Percentiles rank a stretch among this genome's conserved stretches.
Conservation (phyloP, 208 protist genomes). For the Trichomonas vaginalis region DNA sequence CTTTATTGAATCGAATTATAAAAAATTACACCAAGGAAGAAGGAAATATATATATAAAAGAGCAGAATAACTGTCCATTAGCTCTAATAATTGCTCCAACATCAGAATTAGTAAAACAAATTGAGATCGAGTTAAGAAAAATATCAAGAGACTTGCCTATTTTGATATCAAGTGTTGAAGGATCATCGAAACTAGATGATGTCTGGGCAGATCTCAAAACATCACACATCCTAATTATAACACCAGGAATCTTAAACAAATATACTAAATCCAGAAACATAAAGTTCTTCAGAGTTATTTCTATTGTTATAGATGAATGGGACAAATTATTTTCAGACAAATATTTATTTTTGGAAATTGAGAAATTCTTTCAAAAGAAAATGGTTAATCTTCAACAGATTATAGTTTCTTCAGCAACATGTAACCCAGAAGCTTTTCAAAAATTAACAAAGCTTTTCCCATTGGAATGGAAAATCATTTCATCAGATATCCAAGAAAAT, state of each 20-base stretch:
- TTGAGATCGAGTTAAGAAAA: background rate
- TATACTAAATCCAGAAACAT: background rate
- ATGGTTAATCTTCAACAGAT: background rate
- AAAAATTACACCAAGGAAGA: background rate
- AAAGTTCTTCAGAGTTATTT: background rate
- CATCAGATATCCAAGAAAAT: background rate
- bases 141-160: background rate
- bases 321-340: background rate
- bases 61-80: background rate
- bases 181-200: background rate
- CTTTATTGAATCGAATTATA: background rate
- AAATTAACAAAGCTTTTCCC: background rate
- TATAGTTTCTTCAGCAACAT: background rate
- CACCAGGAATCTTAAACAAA: background rate
- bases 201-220: background rate
- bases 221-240: background rate
- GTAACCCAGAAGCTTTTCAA: background rate
- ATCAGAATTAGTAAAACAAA: background rate
- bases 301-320: conserved; percentile 9
- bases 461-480: background rate
- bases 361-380: background rate
- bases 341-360: background rate
- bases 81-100: background rate
- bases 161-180: background rate
- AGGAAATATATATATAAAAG: background rate